Percentiles rank a stretch among this genome's conserved stretches.
These are phyloP conservation scores for Nemania bipapillata DNA, from an alignment of 2,329 filamentous ascomycete species.

Conservation along the genomic window DNA sequence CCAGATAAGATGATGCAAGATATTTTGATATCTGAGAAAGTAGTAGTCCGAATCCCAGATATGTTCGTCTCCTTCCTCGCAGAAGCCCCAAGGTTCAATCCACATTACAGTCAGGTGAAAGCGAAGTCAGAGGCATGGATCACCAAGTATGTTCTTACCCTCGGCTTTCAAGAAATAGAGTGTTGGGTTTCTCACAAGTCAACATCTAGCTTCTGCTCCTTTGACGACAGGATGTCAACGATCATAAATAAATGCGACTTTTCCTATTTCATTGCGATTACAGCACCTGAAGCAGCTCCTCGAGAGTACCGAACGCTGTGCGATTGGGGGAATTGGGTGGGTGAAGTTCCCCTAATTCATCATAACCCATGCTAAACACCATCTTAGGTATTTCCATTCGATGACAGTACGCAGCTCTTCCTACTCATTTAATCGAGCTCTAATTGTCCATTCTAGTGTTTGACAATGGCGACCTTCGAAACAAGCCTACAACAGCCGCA, in stretches of 20 bases:
- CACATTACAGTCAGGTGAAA: slow-evolving; percentile 25
- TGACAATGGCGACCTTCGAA: slow-evolving; percentile 28
- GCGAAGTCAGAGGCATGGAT: slow-evolving; percentile 29
- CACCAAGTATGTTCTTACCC: slow-evolving; percentile 17
- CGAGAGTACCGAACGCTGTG: slow-evolving; percentile 27
- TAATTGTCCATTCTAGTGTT: slow-evolving; percentile 24
- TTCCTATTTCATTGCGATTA: slow-evolving; percentile 34
- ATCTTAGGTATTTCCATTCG: slow-evolving; percentile 28
- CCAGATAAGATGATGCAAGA: neutral
- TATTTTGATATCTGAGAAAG: neutral
- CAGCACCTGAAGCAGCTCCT: slow-evolving; percentile 21
- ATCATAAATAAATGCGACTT: slow-evolving; percentile 29
- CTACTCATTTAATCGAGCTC: neutral
- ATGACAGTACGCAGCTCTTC: slow-evolving; percentile 16
- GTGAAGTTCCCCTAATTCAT: neutral
- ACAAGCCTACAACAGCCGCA: slow-evolving; percentile 23
- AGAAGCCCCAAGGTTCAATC: slow-evolving; percentile 28
- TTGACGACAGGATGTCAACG: slow-evolving; percentile 23
- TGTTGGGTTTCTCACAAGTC: neutral
- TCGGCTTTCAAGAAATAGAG: no score
- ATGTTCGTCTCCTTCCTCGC: slow-evolving; percentile 33
- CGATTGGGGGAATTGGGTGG: slow-evolving; percentile 34
- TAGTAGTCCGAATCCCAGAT: slow-evolving; percentile 19
- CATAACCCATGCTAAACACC: neutral
- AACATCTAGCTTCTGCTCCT: slow-evolving; percentile 24